A percentile compares a stretch with the other conserved stretches of the same genome.
phyloP scores from a whole-genome alignment of 140 eudicot species.

The Oenanthe javanica region DNA sequence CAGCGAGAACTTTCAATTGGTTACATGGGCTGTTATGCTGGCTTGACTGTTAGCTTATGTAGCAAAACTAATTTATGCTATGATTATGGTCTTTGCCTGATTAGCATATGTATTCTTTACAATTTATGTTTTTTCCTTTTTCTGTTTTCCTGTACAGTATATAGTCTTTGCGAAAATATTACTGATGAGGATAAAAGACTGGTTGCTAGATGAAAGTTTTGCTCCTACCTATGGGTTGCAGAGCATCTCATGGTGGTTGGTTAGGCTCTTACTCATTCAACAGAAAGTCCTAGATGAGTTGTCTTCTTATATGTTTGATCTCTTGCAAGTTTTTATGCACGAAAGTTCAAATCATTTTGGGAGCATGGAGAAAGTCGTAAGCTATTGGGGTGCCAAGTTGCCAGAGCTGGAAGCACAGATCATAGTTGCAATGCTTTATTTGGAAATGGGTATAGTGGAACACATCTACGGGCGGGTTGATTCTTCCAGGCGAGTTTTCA shows the following conservation, averaged over 20 bases:
- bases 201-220: conserved; percentile 24
- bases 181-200: conserved; percentile 46
- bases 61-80: neutral
- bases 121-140: neutral
- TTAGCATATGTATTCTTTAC: neutral
- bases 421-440: conserved; percentile 51
- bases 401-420: conserved; percentile 37
- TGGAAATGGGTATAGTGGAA: conserved; percentile 70
- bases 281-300: conserved; percentile 72
- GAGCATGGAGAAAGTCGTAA: conserved; percentile 33
- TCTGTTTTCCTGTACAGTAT: conserved; percentile 30
- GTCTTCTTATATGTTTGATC: conserved; percentile 57
- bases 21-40: neutral
- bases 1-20: neutral
- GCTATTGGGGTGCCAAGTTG: conserved; percentile 48
- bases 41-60: neutral
- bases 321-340: conserved; percentile 43
- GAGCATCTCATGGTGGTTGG: conserved; percentile 75
- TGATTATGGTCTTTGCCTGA: neutral
- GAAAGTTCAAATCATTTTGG: conserved; percentile 51
- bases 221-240: conserved; percentile 19
- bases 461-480: conserved; percentile 70
- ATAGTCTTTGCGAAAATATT: conserved; percentile 59
- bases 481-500: conserved; percentile 41
- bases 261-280: conserved; percentile 53